Base-by-base conservation (phyloP, 179 eudicot species). In the Camellia oleifera region DNA sequence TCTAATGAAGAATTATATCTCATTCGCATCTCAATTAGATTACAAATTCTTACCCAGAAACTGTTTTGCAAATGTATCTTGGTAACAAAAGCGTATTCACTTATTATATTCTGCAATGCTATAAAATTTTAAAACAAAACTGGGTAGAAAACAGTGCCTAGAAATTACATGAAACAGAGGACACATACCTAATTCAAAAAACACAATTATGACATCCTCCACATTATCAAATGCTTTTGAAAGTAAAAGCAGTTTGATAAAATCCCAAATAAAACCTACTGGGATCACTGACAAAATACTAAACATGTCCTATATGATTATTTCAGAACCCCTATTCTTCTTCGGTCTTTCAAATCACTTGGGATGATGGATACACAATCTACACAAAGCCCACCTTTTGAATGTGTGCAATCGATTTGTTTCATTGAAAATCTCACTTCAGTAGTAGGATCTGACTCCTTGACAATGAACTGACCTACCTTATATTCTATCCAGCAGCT, bases 321-420 rank as follows among this genome's bases (percentile, higher is more conserved):
- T 83, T 88, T 85, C 74, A 85, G 77, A 69, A 83, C 80, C 82
- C 88, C 73, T 83, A 78, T 84, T 40, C 79, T 84, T 79, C 87
- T 79, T 58, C 78, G 88, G 26, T 79, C 83, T 82, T 75, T 90
- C 84, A 92, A 80, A 78, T 86, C 85, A 78, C 84, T 89, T 45
- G 99, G 99, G 76, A 87, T 81, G 71, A 96, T 90, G 8, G 91
- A 92, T 73, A 96, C 94, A 52, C 93, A 89, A 89, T 96, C 99
- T 57, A 96, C 92, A 85, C 99, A 94, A 7, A 96, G 92, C 56
- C 99, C 99, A 7, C 99, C 99, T 89, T 96, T 96, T 4, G 99
- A 96, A 84, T 96, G 99, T 3, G 99, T 96, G 90, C 99, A 96
- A 69, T 96, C 99, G n/a, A 96, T 96, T 78, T 94, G 99, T 87